phyloP scores from a whole-genome alignment of 1,284 basidiomycete species.

The Laetiporus sulphureus region DNA sequence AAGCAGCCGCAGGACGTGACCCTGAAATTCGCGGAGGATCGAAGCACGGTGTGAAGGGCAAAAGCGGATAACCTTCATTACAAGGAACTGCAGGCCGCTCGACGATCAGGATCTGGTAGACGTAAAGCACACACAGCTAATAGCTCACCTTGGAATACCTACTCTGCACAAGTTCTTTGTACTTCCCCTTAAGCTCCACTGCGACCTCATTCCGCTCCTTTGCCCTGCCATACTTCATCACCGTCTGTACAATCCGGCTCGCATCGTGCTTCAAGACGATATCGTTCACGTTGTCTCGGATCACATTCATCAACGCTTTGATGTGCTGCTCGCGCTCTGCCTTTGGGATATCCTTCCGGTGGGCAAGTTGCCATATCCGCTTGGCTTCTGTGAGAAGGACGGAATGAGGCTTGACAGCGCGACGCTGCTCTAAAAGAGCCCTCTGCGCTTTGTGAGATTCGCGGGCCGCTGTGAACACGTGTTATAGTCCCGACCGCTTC shows the following conservation, averaged over 20 bases:
- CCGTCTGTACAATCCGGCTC: conserved; percentile 80
- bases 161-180: conserved; percentile 70
- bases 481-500: not conserved
- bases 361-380: conserved; percentile 74
- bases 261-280: conserved; percentile 88
- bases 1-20: conserved; percentile 65
- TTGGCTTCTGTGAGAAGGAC: conserved; percentile 70
- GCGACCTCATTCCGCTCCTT: conserved; percentile 76
- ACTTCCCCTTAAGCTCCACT: conserved; percentile 73
- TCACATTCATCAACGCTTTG: conserved; percentile 61
- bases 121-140: not conserved
- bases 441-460: conserved; percentile 69
- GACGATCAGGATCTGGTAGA: too few species aligned
- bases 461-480: conserved; percentile 35
- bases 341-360: conserved; percentile 64
- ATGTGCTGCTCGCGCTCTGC: conserved; percentile 73
- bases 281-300: conserved; percentile 76
- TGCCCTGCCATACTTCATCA: conserved; percentile 79
- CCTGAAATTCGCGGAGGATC: conserved; percentile 74
- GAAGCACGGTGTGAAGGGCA: conserved; percentile 65
- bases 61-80: conserved; percentile 76
- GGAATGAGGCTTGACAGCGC: conserved; percentile 74
- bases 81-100: conserved; percentile 86
- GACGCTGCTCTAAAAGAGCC: conserved; percentile 54
- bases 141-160: conserved; percentile 78